Percentiles rank a stretch among this genome's conserved stretches.
Conservation (phyloP, 129 eudicot species). For the Sambucus nigra region DNA sequence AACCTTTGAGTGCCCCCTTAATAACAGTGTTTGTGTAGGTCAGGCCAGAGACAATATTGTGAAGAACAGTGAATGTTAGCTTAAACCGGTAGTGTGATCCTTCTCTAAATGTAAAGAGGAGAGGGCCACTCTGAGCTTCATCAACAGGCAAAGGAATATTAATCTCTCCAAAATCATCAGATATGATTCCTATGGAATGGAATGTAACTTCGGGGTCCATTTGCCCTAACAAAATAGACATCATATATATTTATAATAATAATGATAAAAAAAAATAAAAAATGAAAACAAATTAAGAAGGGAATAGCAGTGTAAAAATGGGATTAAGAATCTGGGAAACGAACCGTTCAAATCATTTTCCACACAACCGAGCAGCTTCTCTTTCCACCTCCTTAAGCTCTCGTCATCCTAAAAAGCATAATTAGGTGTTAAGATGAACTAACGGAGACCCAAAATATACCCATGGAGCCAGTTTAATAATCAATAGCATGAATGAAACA, state of each 20-base stretch:
- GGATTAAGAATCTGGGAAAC: slow-evolving; percentile 14
- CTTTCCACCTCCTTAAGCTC: slow-evolving; percentile 87
- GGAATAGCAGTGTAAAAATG: neutral
- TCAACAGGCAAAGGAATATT: slow-evolving; percentile 48
- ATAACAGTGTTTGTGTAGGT: slow-evolving; percentile 55
- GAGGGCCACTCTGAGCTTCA: slow-evolving; percentile 36
- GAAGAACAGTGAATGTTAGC: slow-evolving; percentile 57
- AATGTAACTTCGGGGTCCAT: slow-evolving; percentile 82
- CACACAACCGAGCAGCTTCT: slow-evolving; percentile 65
- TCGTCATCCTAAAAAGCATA: slow-evolving; percentile 50
- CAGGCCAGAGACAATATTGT: slow-evolving; percentile 80
- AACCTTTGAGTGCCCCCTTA: slow-evolving; percentile 72
- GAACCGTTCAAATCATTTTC: slow-evolving; percentile 66
- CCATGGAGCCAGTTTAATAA: too few species aligned
- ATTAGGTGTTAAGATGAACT: too few species aligned
- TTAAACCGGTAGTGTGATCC: slow-evolving; percentile 68
- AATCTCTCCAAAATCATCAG: slow-evolving; percentile 63
- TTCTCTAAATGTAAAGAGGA: slow-evolving; percentile 61
- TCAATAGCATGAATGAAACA: too few species aligned
- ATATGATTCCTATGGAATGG: slow-evolving; percentile 65
- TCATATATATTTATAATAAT: neutral
- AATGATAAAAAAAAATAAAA: neutral
- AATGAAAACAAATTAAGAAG: neutral
- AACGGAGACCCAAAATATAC: too few species aligned
- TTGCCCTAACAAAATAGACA: slow-evolving; percentile 36